Base-by-base conservation (phyloP, 805 yeast genomes). In the Millerozyma acaciae region DNA sequence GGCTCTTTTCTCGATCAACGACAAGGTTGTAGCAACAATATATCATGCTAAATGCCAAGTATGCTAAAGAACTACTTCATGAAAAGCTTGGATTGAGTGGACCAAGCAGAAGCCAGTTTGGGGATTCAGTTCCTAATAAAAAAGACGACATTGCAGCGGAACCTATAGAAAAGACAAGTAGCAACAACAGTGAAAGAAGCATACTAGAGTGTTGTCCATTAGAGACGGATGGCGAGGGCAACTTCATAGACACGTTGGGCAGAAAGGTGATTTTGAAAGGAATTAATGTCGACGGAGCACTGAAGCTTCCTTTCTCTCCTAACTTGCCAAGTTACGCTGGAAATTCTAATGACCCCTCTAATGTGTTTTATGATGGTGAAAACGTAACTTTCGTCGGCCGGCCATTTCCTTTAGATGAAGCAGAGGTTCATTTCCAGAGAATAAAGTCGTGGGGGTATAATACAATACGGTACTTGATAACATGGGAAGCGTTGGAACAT, bases 401-500 rank as follows among this genome's bases (percentile, higher is more conserved):
- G 33, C 96, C 96, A 0, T 82, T 85, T 48, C 81, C 89, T 0
- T 47, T 88, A 8, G 77, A 69, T 2, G 89, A 85, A 16, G 89
- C 93, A 0, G 77, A 68, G 36, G 61, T 48, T 23, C 96, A 89
- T 53, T 63, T 89, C 26, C 62, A 55, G 8, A 65, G 94, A 37
- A 75, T 89, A 51, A 84, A 81, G 51, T 65, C 78, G 5, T 75
- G 89, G 75, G 97, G 97, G 2, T 86, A 73, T 57, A 89, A 88
- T 52, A 71, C 82, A 3, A 70, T 89, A 14, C 62, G 97, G 36
- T 84, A 79, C 52, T 62, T 87, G 13, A 65, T 84, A 32, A 82
- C 94, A 1, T 89, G 97, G 97, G 97, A 89, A 54, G 90, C 96
- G 0, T 49, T 89, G 6, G 97, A 89, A 55, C 96, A 89, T 47